phyloP scores from a whole-genome alignment of 768 basidiomycete genomes.

The Serendipita sp. region DNA sequence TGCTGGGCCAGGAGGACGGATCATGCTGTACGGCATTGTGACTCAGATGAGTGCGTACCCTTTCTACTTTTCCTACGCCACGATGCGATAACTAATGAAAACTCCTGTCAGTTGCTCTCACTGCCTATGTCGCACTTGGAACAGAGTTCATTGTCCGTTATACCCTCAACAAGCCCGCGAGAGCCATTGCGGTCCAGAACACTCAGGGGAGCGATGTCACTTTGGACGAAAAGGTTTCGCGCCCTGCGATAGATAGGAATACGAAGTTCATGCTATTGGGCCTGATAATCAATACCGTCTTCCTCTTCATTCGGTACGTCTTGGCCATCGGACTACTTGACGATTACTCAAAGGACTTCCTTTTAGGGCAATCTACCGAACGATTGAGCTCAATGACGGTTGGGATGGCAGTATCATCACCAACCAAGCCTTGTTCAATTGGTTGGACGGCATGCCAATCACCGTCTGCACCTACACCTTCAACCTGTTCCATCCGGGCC shows the following conservation, averaged over 20 bases:
- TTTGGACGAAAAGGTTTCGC: background rate
- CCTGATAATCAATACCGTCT: slow-evolving; percentile 19
- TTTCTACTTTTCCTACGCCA: background rate
- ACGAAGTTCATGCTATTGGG: slow-evolving; percentile 16
- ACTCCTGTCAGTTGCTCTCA: slow-evolving; percentile 23
- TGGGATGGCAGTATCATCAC: slow-evolving; percentile 36
- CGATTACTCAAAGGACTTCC: background rate
- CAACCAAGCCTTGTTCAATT: slow-evolving; percentile 32
- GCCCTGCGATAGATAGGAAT: background rate
- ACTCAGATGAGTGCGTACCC: slow-evolving; percentile 10
- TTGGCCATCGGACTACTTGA: background rate
- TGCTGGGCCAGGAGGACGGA: slow-evolving; percentile 9
- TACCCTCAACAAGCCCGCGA: slow-evolving; percentile 14
- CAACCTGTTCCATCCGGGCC: slow-evolving; percentile 24
- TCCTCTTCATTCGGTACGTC: slow-evolving; percentile 35
- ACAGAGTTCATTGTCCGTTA: slow-evolving; percentile 32
- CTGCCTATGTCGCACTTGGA: slow-evolving; percentile 26
- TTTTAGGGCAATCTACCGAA: slow-evolving; percentile 26
- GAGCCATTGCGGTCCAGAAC: background rate
- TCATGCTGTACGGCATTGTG: slow-evolving; percentile 15
- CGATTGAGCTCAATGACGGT: slow-evolving; percentile 32
- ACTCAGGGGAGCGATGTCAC: background rate
- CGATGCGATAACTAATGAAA: too few relatives aligned
- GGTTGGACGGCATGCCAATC: slow-evolving; percentile 36
- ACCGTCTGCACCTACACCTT: slow-evolving; percentile 29